Conservation (phyloP, 2,329 filamentous ascomycete genomes). For the Fusarium camptoceras region DNA sequence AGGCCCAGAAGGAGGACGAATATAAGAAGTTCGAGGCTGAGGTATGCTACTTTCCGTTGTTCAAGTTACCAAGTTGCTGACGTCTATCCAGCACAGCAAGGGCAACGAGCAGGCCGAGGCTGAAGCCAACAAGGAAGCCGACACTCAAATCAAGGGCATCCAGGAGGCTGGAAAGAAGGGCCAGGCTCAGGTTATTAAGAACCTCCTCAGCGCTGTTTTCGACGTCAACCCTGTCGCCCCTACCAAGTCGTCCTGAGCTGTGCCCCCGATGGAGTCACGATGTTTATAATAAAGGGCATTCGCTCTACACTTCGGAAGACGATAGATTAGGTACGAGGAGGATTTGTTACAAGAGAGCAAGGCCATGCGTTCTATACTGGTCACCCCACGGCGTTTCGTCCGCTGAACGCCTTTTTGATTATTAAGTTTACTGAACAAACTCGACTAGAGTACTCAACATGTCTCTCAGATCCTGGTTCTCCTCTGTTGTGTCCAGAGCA, state of each 20-base stretch:
- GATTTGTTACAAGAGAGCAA: conserved; percentile 34
- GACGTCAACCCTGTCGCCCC: conserved; percentile 79
- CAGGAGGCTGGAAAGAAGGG: conserved; percentile 82
- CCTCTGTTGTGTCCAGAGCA: conserved; percentile 66
- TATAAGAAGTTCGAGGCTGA: conserved; percentile 93
- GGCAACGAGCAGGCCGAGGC: conserved; percentile 85
- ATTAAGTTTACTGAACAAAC: conserved; percentile 57
- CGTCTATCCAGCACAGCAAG: conserved; percentile 78
- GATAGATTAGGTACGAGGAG: conserved; percentile 24
- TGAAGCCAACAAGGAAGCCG: conserved; percentile 82
- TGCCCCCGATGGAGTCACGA: background rate
- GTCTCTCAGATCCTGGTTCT: conserved; percentile 68
- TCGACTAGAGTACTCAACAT: conserved; percentile 66
- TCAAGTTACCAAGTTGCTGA: conserved; percentile 5
- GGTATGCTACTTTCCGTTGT: conserved; percentile 52
- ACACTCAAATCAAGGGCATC: conserved; percentile 85
- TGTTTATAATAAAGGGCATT: conserved; percentile 30
- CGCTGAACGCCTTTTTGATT: conserved; percentile 37
- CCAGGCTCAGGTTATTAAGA: conserved; percentile 82
- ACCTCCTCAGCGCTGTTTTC: conserved; percentile 86
- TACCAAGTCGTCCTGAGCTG: conserved; percentile 45
- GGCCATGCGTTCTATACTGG: conserved; percentile 29
- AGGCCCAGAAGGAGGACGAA: conserved; percentile 88
- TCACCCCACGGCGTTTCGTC: conserved; percentile 22
- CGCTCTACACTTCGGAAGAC: conserved; percentile 19